Evolutionary conservation across 83 land plant species (phyloP).

Genomic region (Larix sibirica): DNA sequence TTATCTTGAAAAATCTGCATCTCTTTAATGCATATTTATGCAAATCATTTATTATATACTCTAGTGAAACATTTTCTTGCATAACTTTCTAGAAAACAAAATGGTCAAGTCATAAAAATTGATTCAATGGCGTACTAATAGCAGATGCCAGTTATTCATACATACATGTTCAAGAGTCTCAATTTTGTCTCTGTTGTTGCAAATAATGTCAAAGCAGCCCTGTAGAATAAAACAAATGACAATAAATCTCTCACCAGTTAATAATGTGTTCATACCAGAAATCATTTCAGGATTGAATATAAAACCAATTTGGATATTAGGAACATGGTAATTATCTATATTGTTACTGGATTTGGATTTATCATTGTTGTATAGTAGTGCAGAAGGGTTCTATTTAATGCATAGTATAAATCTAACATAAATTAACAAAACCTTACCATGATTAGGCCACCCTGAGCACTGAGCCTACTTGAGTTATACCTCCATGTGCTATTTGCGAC

Average conservation of each 20-base stretch:
- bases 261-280: neutral
- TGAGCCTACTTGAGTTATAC: too few species aligned
- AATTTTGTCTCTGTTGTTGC: too few species aligned
- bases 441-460: too few species aligned
- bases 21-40: neutral
- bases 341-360: neutral
- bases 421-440: too few species aligned
- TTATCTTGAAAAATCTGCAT: neutral
- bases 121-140: too few species aligned
- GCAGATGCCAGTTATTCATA: too few species aligned
- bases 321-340: too few species aligned
- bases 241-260: neutral
- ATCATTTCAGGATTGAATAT: neutral
- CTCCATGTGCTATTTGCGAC: too few species aligned
- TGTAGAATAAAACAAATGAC: constrained; percentile 14
- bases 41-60: neutral
- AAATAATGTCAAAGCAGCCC: constrained; percentile 99
- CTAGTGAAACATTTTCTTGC: neutral
- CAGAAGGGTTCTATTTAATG: too few species aligned
- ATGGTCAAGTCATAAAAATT: neutral
- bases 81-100: neutral
- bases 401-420: too few species aligned
- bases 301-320: neutral
- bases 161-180: too few species aligned
- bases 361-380: neutral